Evolutionary conservation across 2,329 filamentous ascomycete species (phyloP), one percentile per base, ranked within the genome.

Genomic region (Kalmusia sp.): DNA sequence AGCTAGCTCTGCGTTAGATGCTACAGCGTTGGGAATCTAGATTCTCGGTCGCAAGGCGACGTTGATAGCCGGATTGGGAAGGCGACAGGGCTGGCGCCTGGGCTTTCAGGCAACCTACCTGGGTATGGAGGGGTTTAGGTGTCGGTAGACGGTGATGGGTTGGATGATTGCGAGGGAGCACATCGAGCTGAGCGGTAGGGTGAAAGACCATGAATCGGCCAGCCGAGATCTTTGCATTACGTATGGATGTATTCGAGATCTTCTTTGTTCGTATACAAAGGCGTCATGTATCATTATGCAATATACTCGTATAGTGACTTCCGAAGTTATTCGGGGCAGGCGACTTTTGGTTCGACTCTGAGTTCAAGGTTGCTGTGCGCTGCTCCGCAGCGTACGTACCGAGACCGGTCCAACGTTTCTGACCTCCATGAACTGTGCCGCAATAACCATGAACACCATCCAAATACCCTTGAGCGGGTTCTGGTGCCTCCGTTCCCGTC

Each of bases 401-500:
- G 28, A 27, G 30, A 19, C 30, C 43, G 21, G 17, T 19, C 12
- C 30, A 12, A 15, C 19, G 22, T 43, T 25, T 43, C 15, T 21
- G 27, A 21, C 44, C 17, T 3, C 14, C 30, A 14, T 33, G 24
- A 47, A 27, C 31, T 19, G 44, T 37, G 44, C 43, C 30, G 44
- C 33, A 47, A 47, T 37, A 28, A 37, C 44, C 2, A 25, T 24
- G 14, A 47, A 38, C 33, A 47, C 21, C 27, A 28, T 37, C 22
- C 22, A 37, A 4, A 47, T 24, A 37, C 31, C 44, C 44, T 37
- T 47, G 31, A 17, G 15, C 44, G 44, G 44, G 24, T 11, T n/a
- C 22, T 37, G 8, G 31, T 24, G 19, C 43, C 22, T 28, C 44
- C 33, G 44, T 35, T 28, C 38, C 17, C 24, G 22, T 37, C 33